Conservation (phyloP, 1,284 basidiomycete genomes). For the Xerocomus tenax region DNA sequence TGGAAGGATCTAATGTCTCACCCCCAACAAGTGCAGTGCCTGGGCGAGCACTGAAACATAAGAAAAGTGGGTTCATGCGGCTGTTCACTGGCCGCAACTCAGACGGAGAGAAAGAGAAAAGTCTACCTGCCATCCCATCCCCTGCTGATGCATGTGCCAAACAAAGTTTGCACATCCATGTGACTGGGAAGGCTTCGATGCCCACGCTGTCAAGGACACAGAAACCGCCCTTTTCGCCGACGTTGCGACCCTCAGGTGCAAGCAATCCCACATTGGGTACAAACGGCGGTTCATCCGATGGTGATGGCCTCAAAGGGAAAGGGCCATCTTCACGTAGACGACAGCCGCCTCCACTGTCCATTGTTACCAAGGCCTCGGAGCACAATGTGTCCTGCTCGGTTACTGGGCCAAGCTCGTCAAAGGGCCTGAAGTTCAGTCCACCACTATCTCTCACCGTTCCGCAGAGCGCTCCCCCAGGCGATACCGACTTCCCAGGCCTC, state of each 20-base stretch:
- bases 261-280: constrained; percentile 8
- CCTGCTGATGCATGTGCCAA: constrained; percentile 36
- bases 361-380: constrained; percentile 32
- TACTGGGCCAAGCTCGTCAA: constrained; percentile 10
- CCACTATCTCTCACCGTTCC: constrained; percentile 25
- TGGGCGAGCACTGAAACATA: constrained; percentile 51
- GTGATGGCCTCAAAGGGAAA: constrained; percentile 14
- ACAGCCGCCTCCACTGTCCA: constrained; percentile 37
- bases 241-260: constrained; percentile 5
- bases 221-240: constrained; percentile 31
- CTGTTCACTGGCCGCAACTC: constrained; percentile 54
- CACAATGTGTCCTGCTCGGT: constrained; percentile 12
- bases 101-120: constrained; percentile 34
- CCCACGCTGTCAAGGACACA: constrained; percentile 34
- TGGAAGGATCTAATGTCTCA: constrained; percentile 31
- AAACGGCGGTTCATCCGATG: constrained; percentile 2
- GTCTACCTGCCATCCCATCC: constrained; percentile 44
- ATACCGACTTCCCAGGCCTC: constrained; percentile 54
- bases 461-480: constrained; percentile 56
- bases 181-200: constrained; percentile 25
- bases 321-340: constrained; percentile 28
- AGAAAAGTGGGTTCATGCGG: constrained; percentile 76
- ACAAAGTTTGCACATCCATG: constrained; percentile 24
- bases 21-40: constrained; percentile 16
- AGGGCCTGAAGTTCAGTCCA: constrained; percentile 8